Percentiles rank a stretch among this genome's conserved stretches.
phyloP scores from a whole-genome alignment of 805 yeast genomes.

The Starmerella vitae region DNA sequence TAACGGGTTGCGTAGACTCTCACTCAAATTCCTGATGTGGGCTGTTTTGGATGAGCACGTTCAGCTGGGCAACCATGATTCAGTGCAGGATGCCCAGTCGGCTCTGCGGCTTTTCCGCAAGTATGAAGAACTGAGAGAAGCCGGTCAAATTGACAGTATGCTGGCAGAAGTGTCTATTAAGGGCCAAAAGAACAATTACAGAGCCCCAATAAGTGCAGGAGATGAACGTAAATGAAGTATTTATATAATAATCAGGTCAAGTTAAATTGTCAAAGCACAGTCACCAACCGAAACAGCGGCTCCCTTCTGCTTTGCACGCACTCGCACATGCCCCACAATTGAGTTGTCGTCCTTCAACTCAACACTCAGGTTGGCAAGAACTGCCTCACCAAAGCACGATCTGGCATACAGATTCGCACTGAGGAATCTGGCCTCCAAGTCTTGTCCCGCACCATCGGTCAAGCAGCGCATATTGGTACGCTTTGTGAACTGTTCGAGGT shows the following conservation, averaged over 20 bases:
- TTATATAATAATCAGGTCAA: neutral
- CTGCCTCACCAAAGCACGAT: conserved; percentile 94
- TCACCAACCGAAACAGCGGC: conserved; percentile 91
- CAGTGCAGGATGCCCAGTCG: conserved; percentile 87
- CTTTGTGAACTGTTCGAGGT: conserved; percentile 57
- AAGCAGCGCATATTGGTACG: conserved; percentile 91
- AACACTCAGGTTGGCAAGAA: conserved; percentile 86
- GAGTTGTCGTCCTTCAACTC: conserved; percentile 52
- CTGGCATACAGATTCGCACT: conserved; percentile 89
- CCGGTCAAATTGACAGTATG: conserved; percentile 46
- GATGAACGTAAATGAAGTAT: neutral
- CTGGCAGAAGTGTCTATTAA: conserved; percentile 50
- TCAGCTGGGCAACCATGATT: conserved; percentile 90
- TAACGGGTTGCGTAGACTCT: conserved; percentile 50
- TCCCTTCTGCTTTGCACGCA: conserved; percentile 96
- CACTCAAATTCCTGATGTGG: conserved; percentile 78
- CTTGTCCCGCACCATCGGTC: conserved; percentile 71
- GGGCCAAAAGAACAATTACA: conserved; percentile 28
- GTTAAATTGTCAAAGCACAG: conserved; percentile 28
- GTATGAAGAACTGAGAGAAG: conserved; percentile 46
- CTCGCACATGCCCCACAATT: conserved; percentile 86
- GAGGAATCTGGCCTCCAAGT: conserved; percentile 45
- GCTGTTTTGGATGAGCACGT: conserved; percentile 59
- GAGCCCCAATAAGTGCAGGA: neutral
- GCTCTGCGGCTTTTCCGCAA: conserved; percentile 67